Percentiles rank a stretch among this genome's conserved stretches.
Evolutionary conservation across 139 green algal genomes (phyloP).

Genomic region (Closterium sp.): DNA sequence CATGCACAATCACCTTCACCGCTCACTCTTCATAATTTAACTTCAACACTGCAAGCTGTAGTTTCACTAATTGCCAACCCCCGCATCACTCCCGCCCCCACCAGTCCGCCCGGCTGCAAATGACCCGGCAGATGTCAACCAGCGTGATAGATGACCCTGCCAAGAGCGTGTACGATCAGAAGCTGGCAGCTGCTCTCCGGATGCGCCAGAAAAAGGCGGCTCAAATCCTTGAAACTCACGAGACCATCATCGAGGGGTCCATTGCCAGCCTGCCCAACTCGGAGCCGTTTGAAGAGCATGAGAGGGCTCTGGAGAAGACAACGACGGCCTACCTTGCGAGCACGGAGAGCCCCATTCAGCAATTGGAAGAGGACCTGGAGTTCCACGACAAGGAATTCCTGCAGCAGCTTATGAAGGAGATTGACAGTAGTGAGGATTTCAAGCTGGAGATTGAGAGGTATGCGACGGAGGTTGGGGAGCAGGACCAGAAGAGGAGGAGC

Average conservation of each 20-base stretch:
- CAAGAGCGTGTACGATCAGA: neutral
- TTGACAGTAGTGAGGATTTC: neutral
- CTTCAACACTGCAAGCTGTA: too few relatives aligned
- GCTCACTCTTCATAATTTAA: too few relatives aligned
- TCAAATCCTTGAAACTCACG: neutral
- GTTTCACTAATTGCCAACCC: too few relatives aligned
- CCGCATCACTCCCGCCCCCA: neutral
- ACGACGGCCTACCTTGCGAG: neutral
- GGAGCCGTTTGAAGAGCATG: neutral
- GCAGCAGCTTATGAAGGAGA: neutral
- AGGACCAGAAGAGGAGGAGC: neutral
- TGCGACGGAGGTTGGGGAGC: neutral
- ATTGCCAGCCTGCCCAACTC: neutral
- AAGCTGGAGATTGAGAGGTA: neutral
- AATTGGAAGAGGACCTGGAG: neutral
- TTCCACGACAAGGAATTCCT: neutral
- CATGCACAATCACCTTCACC: too few relatives aligned
- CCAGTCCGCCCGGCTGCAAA: neutral
- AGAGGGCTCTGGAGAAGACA: neutral
- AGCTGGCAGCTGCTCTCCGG: neutral
- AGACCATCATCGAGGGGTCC: neutral
- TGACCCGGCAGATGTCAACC: neutral
- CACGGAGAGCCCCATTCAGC: neutral
- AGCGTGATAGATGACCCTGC: neutral
- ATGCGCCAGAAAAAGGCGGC: neutral